These are phyloP conservation scores for Rostrohypoxylon terebratum DNA, from an alignment of 495 filamentous ascomycete species.

Conservation along the genomic window DNA sequence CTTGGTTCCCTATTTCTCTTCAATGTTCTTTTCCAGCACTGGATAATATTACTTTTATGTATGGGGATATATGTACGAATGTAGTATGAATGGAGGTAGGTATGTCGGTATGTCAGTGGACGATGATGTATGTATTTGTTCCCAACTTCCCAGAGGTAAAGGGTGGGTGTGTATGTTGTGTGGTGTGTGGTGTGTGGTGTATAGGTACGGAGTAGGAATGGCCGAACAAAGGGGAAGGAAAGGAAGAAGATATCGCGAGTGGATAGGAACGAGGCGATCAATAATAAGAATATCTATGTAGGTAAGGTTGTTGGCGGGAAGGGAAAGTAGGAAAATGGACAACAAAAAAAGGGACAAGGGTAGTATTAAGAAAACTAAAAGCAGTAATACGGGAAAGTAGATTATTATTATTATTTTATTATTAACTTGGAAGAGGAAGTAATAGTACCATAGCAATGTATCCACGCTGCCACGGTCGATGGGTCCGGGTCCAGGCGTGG, in stretches of 20 bases:
- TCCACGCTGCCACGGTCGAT: constrained; percentile 19
- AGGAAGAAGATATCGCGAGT: constrained; percentile 44
- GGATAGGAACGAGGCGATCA: constrained; percentile 46
- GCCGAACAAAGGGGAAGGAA: constrained; percentile 41
- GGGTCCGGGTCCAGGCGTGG: constrained; percentile 6
- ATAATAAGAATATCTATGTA: constrained; percentile 37
- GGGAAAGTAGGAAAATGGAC: constrained; percentile 35
- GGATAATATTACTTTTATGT: background rate
- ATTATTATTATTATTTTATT: constrained; percentile 45
- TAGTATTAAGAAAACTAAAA: constrained; percentile 43
- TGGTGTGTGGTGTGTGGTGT: too few relatives aligned
- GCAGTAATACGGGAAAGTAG: constrained; percentile 48
- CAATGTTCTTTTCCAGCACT: background rate
- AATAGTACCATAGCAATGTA: constrained; percentile 11
- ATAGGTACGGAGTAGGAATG: constrained; percentile 22
- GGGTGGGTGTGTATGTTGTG: background rate
- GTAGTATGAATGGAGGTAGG: too few relatives aligned
- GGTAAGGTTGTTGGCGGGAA: constrained; percentile 27
- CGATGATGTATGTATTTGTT: constrained; percentile 1
- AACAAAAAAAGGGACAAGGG: constrained; percentile 29
- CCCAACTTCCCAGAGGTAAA: background rate
- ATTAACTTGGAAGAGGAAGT: constrained; percentile 45
- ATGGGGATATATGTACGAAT: too few relatives aligned
- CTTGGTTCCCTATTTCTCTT: constrained; percentile 23
- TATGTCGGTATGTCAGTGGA: too few relatives aligned